These are phyloP conservation scores for Lentinula edodes DNA, from an alignment of 768 basidiomycete species.

Conservation along the genomic window DNA sequence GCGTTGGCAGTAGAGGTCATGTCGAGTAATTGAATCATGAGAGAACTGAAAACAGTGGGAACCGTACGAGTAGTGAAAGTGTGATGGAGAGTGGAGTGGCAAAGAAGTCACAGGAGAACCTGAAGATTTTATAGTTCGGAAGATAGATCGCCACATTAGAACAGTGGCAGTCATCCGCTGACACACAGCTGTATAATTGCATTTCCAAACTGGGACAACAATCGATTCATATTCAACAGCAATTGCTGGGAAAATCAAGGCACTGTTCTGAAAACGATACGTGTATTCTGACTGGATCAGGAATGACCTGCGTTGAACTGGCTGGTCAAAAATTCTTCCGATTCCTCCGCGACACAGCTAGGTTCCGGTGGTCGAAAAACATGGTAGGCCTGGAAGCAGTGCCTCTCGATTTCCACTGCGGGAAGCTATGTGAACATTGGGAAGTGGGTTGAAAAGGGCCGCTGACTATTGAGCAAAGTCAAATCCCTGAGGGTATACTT, in stretches of 20 bases:
- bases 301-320: not conserved
- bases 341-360: not conserved
- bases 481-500: not conserved
- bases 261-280: not conserved
- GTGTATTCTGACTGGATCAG: not conserved
- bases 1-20: not conserved
- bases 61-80: not conserved
- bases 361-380: not conserved
- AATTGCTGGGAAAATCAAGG: not conserved
- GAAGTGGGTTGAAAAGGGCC: not conserved
- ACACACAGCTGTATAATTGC: not conserved
- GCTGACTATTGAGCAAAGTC: not conserved
- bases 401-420: not conserved
- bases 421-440: not conserved
- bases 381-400: not conserved
- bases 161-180: not conserved
- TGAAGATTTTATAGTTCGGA: not conserved
- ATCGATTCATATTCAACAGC: not conserved
- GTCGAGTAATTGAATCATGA: conserved; percentile 3
- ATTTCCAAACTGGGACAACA: not conserved
- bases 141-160: not conserved
- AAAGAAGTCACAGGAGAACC: not conserved
- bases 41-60: not conserved
- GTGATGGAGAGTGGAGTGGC: not conserved
- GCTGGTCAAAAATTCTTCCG: not conserved